These are phyloP conservation scores for Suillus alpinus DNA, from an alignment of 768 basidiomycete genomes.

Conservation along the genomic window DNA sequence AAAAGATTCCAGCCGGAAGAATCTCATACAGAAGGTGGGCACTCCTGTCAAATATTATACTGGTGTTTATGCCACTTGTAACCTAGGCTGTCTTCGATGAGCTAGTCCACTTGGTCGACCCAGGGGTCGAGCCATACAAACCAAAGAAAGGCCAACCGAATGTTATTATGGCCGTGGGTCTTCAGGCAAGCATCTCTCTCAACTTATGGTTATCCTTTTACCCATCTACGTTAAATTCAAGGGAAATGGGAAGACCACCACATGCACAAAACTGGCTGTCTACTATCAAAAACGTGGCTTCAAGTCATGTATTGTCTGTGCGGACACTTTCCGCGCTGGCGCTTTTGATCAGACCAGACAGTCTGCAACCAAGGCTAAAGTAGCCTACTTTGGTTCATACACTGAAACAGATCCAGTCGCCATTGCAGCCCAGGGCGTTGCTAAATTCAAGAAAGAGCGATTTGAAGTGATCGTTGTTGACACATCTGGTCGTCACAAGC, in stretches of 20 bases:
- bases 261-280: slow-evolving; percentile 97
- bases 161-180: slow-evolving; percentile 96
- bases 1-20: slow-evolving; percentile 79
- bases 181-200: slow-evolving; percentile 60
- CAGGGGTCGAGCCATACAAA: slow-evolving; percentile 92
- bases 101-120: slow-evolving; percentile 91
- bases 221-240: slow-evolving; percentile 29
- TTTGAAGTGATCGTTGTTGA: slow-evolving; percentile 99
- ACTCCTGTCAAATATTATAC: not conserved
- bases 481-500: slow-evolving; percentile 95
- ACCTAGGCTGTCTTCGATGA: slow-evolving; percentile 92
- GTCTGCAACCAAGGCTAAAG: slow-evolving; percentile 97
- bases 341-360: slow-evolving; percentile 99
- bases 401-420: slow-evolving; percentile 97
- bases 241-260: slow-evolving; percentile 99
- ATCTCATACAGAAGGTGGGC: slow-evolving; percentile 86
- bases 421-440: slow-evolving; percentile 91
- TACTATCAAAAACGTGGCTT: slow-evolving; percentile 97
- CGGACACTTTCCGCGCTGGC: slow-evolving; percentile 98
- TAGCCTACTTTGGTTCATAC: slow-evolving; percentile 98
- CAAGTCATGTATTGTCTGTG: slow-evolving; percentile 96
- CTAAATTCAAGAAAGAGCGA: slow-evolving; percentile 96
- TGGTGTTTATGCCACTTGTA: slow-evolving; percentile 12
- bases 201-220: not conserved
- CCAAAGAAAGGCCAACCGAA: slow-evolving; percentile 93